Base-by-base conservation (phyloP, 2,329 filamentous ascomycete species). In the Neoascochyta sp. region DNA sequence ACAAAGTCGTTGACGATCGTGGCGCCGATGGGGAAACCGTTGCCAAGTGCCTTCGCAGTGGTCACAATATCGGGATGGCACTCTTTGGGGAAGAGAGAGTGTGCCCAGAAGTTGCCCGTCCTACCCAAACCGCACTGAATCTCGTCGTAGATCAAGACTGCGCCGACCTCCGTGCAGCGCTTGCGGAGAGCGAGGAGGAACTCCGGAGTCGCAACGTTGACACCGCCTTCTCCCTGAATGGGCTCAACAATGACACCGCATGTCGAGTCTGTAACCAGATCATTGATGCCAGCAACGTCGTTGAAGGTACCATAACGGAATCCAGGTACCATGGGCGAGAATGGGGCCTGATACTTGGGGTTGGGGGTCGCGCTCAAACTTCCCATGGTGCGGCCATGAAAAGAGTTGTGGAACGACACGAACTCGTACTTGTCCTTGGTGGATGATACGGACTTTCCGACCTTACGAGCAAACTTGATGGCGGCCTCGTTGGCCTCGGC, bases 401-500 rank as follows among this genome's bases (percentile, higher is more conserved):
- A 98, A 21, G 86, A 89, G 51, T 83, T 82, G 51, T 86, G 70
- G 71, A 96, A 98, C 10, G 87, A 94, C 29, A 96, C 86, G 26
- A 98, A 68, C 54, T 95, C 88, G 50, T 78, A 65, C 69, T 96
- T 95, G 27, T 48, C 43, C 26, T 84, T 82, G 0, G 78, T 78
- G 1, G 83, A 78, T 43, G 88, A 82, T 16, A 81, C 52, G 7
- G 78, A 69, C 63, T 90, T 90, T 50, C 88, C 89, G 13, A 83
- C 81, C 67, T 98, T 98, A 50, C 92, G 79, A 12, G 90, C 85
- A 54, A 98, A 96, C 65, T 98, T 98, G 63, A 98, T 84, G 19
- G 90, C 92, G 1, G 90, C 92, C 68, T 98, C 92, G 64, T 98
- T 98, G 58, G 92, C 92, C 68, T 98, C 92, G 38, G 85, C 86